These are phyloP conservation scores for Rhodotorula sp. DNA, from an alignment of 1,284 basidiomycete genomes.

Conservation along the genomic window DNA sequence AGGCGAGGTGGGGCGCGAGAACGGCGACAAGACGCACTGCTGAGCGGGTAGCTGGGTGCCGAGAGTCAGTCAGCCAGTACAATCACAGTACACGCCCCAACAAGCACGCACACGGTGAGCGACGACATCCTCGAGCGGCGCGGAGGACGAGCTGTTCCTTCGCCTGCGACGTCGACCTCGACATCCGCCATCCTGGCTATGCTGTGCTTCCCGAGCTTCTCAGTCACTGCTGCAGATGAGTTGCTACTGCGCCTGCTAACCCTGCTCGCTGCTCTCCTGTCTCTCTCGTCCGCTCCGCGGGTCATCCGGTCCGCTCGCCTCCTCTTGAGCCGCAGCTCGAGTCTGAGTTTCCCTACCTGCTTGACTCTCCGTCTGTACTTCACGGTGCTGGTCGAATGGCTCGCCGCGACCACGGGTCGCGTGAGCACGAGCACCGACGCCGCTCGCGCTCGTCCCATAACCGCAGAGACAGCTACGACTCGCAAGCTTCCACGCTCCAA, in stretches of 20 bases:
- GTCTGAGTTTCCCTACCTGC: too few species aligned
- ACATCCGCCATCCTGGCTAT: too few species aligned
- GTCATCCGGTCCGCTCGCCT: too few species aligned
- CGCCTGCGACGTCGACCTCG: too few species aligned
- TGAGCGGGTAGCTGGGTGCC: conserved; percentile 27
- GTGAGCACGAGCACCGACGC: neutral
- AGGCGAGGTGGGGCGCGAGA: conserved; percentile 17
- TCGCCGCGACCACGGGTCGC: neutral
- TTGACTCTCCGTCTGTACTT: too few species aligned
- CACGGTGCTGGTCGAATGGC: too few species aligned
- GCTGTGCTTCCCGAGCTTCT: too few species aligned
- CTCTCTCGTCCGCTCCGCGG: too few species aligned
- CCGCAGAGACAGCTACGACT: neutral
- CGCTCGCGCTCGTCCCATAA: neutral
- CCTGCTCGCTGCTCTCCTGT: too few species aligned
- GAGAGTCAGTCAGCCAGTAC: neutral
- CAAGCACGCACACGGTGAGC: conserved; percentile 18
- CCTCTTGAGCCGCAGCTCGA: too few species aligned
- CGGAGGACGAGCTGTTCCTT: neutral
- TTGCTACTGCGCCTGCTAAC: too few species aligned
- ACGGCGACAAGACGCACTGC: conserved; percentile 14
- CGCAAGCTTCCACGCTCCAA: neutral
- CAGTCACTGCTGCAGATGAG: too few species aligned
- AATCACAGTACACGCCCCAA: accelerated
- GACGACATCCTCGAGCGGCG: conserved; percentile 6